phyloP scores from a whole-genome alignment of 768 basidiomycete genomes.

The Xerocomus brunneocitrinus region DNA sequence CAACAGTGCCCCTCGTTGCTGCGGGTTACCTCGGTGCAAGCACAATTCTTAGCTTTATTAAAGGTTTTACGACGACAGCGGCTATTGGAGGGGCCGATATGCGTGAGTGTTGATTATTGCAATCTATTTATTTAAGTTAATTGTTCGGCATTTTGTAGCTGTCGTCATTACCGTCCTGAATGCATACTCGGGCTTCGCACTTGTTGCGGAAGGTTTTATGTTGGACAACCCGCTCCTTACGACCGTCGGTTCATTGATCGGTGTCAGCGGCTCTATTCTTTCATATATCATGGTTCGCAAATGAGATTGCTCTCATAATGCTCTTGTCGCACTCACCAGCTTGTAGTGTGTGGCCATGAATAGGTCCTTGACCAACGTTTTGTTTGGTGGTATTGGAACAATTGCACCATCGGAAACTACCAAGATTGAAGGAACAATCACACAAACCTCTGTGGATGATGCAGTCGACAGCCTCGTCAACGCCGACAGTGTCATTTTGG shows the following conservation, averaged over 20 bases:
- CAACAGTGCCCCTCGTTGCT: conserved; percentile 66
- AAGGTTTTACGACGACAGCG: conserved; percentile 83
- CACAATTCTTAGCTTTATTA: conserved; percentile 73
- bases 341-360: conserved; percentile 88
- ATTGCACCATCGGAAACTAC: conserved; percentile 50
- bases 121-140: not conserved
- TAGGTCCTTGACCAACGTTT: conserved; percentile 75
- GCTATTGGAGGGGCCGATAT: conserved; percentile 94
- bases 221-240: conserved; percentile 80
- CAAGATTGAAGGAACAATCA: conserved; percentile 81
- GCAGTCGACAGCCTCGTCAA: conserved; percentile 73
- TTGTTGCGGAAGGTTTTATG: conserved; percentile 93
- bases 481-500: conserved; percentile 80
- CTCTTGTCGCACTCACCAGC: conserved; percentile 4
- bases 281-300: conserved; percentile 83
- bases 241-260: conserved; percentile 81
- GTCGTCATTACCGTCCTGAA: conserved; percentile 90
- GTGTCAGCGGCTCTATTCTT: conserved; percentile 86
- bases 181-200: conserved; percentile 86
- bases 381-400: conserved; percentile 81
- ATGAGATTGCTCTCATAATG: not conserved
- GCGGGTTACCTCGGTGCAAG: conserved; percentile 76
- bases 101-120: conserved; percentile 50
- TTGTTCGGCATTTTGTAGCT: conserved; percentile 39
- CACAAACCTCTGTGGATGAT: conserved; percentile 75